Conservation (phyloP, 2,329 filamentous ascomycete species). For the Pestalotiopsis sp. region DNA sequence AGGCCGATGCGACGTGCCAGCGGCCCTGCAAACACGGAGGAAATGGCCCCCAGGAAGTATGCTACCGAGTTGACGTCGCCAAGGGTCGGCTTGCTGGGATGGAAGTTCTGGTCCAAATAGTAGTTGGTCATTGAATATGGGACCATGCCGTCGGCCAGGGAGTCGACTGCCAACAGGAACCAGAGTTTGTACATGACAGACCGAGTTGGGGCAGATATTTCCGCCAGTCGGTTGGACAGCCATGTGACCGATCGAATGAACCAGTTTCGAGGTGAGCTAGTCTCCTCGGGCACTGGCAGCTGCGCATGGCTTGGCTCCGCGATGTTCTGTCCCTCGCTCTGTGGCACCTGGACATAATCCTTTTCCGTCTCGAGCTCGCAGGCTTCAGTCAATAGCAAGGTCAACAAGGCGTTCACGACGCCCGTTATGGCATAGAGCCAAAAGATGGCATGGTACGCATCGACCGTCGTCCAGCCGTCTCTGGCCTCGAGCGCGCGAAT, state of each 20-base stretch:
- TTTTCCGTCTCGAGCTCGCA: constrained; percentile 46
- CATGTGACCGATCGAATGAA: constrained; percentile 20
- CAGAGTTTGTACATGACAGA: constrained; percentile 64
- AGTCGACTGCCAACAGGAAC: constrained; percentile 65
- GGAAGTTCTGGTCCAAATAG: constrained; percentile 57
- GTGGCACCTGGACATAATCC: constrained; percentile 23
- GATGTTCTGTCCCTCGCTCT: constrained; percentile 18
- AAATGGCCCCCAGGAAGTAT: constrained; percentile 54
- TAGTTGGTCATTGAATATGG: constrained; percentile 58
- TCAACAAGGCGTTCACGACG: constrained; percentile 45
- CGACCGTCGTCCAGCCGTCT: constrained; percentile 48
- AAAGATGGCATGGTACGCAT: constrained; percentile 59
- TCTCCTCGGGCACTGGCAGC: not conserved
- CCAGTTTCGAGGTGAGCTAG: constrained; percentile 15
- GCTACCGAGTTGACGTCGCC: constrained; percentile 58
- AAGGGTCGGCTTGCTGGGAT: constrained; percentile 54
- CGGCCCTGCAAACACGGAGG: constrained; percentile 57
- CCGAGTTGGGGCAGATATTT: constrained; percentile 59
- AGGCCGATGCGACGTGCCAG: constrained; percentile 58
- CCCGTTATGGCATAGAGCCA: constrained; percentile 60
- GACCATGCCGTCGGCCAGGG: constrained; percentile 67
- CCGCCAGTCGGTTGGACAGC: constrained; percentile 40
- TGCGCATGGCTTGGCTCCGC: not conserved
- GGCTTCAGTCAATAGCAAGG: constrained; percentile 44
- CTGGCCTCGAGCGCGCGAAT: constrained; percentile 44